Evolutionary conservation across 1,284 basidiomycete species (phyloP), one percentile per base, ranked within the genome.

Genomic region (Ustilago loliicola): DNA sequence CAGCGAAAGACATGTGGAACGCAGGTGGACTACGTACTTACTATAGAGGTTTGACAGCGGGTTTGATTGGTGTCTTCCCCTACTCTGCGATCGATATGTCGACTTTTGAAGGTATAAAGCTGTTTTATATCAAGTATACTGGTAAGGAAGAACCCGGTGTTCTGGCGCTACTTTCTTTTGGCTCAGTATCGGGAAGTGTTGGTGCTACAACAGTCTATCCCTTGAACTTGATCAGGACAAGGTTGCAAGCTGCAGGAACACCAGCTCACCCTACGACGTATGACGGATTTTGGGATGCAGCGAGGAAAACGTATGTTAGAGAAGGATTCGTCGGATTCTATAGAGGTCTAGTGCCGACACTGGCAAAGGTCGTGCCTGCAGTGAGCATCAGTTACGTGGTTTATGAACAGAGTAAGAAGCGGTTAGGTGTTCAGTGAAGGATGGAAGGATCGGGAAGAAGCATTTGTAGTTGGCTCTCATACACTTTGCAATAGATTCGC

Each of bases 311-410:
- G 23, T 93, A 93, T 87, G 88, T 89, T 55, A 90, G 91, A 23
- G 96, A 98, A 85, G 96, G 96, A 0, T 93, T 94, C 92, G 90
- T 92, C 74, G 96, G 96, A 2, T 94, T 99, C 87, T 99, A 99
- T 88, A 92, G 95, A 53, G 96, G 96, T 40, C 88, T 96, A 77
- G 90, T 94, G 64, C 95, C 94, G 38, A 95, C 94, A 53, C 89
- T 97, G 79, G 94, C 95, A 52, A 98, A 98, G 42, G 83, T 82
- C 9, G 82, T 81, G 0, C 81, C 81, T 0, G 81, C 81, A 9
- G 81, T 86, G 8, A 83, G 80, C 2, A 86, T 86, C 53, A 82
- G 79, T 50, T 86, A 86, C 55, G 84, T 85, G 23, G 84, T 85
- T 0, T 86, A 86, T 51, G 85, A 86, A 65, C 83, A 80, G 74